Base-by-base conservation (phyloP, 1,284 basidiomycete genomes). In the Cryptococcus wingfieldii region DNA sequence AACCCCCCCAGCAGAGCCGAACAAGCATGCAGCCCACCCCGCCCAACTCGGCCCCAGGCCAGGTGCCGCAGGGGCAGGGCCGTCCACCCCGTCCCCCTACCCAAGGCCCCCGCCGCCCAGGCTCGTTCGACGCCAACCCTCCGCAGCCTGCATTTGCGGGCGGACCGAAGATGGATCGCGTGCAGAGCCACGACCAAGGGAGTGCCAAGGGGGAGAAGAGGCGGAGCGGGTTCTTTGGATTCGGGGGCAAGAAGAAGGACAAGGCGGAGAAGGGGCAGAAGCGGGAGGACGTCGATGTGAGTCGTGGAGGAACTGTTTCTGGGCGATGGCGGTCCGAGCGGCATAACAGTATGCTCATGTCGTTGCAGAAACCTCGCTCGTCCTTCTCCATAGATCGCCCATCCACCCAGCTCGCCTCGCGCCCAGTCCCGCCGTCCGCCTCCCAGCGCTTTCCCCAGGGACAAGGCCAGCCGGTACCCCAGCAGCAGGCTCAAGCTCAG, bases 191-290 rank as follows among this genome's bases (percentile, higher is more conserved):
- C 18, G 18, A 51, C 41, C 19, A 38, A 48, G 16, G 41, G 41
- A n/a, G 50, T 19, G 52, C 6, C 31, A 34, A 34, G 31, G 31
- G 50, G 19, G 66, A 63, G 47, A 67, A 68, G 55, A 44, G 67
- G 48, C 43, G 65, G 41, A 68, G 66, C 52, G 66, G 68, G 12
- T 65, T 71, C 55, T 70, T 70, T 54, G 66, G 68, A 8, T 54
- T 71, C n/a, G 65, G 67, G 19, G 53, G 64, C 27, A 65, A 70
- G 51, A 59, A 68, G 37, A 68, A 71, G 53, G 61, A 70, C 12
- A 65, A 77, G 50, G 41, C 7, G 55, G 58, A 61, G 38, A 18
- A 69, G 46, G 53, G 51, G 18, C 53, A 55, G 27, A 55, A 60
- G 42, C 55, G 51, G 44, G 60, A 64, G 19, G 46, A 58, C 46